phyloP scores from a whole-genome alignment of 2,329 filamentous ascomycete genomes.

The Hypoxylon sp. region DNA sequence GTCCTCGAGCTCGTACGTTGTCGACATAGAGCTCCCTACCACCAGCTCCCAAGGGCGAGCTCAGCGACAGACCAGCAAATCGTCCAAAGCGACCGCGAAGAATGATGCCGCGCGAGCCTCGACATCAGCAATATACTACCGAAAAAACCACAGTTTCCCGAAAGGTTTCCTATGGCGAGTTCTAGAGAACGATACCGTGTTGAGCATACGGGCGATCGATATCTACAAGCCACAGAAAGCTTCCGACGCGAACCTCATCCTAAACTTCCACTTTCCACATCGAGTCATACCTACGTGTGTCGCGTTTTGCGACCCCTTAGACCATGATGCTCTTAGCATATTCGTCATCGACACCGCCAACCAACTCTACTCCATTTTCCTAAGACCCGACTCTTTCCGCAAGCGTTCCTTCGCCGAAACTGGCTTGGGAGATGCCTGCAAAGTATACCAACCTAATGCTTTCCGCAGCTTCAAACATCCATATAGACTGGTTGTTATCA shows the following conservation, averaged over 20 bases:
- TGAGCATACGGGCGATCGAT: slow-evolving; percentile 88
- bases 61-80: slow-evolving; percentile 56
- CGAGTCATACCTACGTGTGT: slow-evolving; percentile 82
- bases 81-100: slow-evolving; percentile 59
- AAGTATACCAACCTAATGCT: slow-evolving; percentile 77
- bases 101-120: slow-evolving; percentile 80
- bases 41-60: slow-evolving; percentile 59
- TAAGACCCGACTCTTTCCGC: slow-evolving; percentile 85
- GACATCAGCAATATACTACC: slow-evolving; percentile 86
- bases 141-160: slow-evolving; percentile 79
- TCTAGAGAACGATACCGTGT: slow-evolving; percentile 79
- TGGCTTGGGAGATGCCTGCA: slow-evolving; percentile 80
- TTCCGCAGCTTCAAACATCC: slow-evolving; percentile 78
- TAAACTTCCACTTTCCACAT: slow-evolving; percentile 82
- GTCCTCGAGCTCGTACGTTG: slow-evolving; percentile 73
- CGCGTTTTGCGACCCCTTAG: slow-evolving; percentile 81
- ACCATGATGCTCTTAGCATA: slow-evolving; percentile 69
- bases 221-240: slow-evolving; percentile 75
- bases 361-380: slow-evolving; percentile 85
- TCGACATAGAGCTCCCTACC: slow-evolving; percentile 76
- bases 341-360: slow-evolving; percentile 75
- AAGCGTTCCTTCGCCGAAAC: slow-evolving; percentile 76
- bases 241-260: slow-evolving; percentile 76
- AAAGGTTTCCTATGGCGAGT: slow-evolving; percentile 93
- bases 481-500: slow-evolving; percentile 82